Conservation (phyloP, 495 filamentous ascomycete species). For the Aspergillus olivimuriae region DNA sequence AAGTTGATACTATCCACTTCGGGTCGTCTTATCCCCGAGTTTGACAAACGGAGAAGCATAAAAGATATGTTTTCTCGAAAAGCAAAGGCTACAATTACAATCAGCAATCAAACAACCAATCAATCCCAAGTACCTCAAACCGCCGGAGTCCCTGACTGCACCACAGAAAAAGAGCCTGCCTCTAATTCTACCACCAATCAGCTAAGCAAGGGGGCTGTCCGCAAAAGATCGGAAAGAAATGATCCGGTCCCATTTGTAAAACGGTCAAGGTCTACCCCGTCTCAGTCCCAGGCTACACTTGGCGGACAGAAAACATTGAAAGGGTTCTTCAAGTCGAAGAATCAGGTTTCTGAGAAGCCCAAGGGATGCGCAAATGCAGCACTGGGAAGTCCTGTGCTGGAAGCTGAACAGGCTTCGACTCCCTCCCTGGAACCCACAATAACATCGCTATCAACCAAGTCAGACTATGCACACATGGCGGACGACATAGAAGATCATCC, state of each 20-base stretch:
- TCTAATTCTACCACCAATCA: conserved; percentile 1
- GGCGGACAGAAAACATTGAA: conserved; percentile 69
- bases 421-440: neutral
- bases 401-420: neutral
- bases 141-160: neutral
- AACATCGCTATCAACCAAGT: neutral
- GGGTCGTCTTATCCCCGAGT: conserved; percentile 80
- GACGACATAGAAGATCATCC: neutral
- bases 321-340: conserved; percentile 74
- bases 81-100: too few relatives aligned
- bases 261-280: conserved; percentile 38
- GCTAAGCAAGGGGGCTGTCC: conserved; percentile 17
- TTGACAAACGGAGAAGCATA: conserved; percentile 75
- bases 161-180: neutral
- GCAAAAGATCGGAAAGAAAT: conserved; percentile 22
- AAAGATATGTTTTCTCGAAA: conserved; percentile 84
- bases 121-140: conserved; percentile 4
- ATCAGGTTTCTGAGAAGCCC: neutral
- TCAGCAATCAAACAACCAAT: conserved; percentile 27
- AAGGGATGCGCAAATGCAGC: neutral
- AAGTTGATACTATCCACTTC: conserved; percentile 68
- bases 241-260: conserved; percentile 28
- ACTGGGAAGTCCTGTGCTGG: neutral
- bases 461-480: too few relatives aligned
- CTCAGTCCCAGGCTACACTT: conserved; percentile 13